Evolutionary conservation across 345 rosid species (phyloP).

Genomic region (Corchorus olitorius): DNA sequence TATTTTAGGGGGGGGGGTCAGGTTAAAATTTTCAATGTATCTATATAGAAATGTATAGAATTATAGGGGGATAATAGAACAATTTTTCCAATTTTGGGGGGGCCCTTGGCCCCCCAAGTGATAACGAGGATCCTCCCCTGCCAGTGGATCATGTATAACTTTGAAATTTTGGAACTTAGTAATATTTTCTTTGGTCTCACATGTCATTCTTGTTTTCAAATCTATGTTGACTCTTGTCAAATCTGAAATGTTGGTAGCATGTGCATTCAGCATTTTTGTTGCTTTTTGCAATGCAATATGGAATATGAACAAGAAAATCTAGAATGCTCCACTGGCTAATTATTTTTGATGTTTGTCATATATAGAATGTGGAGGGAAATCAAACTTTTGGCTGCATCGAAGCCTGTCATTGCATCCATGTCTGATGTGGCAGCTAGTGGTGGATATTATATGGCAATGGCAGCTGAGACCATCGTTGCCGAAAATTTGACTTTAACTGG

Average conservation of each 20-base stretch:
- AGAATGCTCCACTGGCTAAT: not conserved
- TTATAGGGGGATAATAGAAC: no score
- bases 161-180: not conserved
- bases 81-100: no score
- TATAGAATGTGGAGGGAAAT: slow-evolving; percentile 96
- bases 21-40: no score
- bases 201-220: not conserved
- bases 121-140: no score
- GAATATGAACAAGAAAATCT: not conserved
- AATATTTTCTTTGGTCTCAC: not conserved
- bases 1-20: no score
- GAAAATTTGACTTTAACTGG: slow-evolving; percentile 87
- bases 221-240: not conserved
- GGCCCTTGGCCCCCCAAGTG: no score
- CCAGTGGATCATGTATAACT: not conserved
- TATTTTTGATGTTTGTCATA: slow-evolving; percentile 23
- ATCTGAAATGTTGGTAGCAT: not conserved
- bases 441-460: slow-evolving; percentile 99
- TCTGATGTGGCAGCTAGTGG: slow-evolving; percentile 96
- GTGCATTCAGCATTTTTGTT: not conserved
- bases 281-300: slow-evolving; percentile 3
- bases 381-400: slow-evolving; percentile 73
- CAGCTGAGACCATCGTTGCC: slow-evolving; percentile 69
- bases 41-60: no score
- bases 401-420: slow-evolving; percentile 93